Base-by-base conservation (phyloP, 805 yeast species). In the Lachancea fermentati region DNA sequence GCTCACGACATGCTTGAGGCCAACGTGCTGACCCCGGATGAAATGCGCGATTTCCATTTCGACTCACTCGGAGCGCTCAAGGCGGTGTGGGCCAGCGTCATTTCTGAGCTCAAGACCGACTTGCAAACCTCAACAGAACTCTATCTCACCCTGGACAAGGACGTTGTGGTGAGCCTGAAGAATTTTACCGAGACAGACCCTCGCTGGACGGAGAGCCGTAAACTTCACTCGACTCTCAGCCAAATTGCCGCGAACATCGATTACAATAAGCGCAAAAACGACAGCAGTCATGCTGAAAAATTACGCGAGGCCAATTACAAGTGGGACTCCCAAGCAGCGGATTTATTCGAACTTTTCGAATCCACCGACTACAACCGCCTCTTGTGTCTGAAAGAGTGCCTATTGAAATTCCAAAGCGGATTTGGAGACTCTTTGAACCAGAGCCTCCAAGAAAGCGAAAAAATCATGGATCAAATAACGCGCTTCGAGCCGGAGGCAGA, bases 321-420 rank as follows among this genome's bases (percentile, higher is more conserved):
- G 51, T 87, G 96, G 96, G 80, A 79, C 46, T 67, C 75, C 39
- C 79, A 80, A 57, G 91, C 93, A 2, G 91, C 95, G 2, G 77
- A 73, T 41, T 76, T 83, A 32, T 82, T 85, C 55, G 81, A 80
- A 50, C 76, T 77, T 48, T 81, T 87, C 57, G 93, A 86, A 55
- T 71, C 69, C 46, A 78, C 81, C 50, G 95, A 87, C 58, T 71
- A 66, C 53, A 66, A 66, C 60, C 78, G 85, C 64, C 70, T 76
- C 60, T 69, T 63, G 44, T 71, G 78, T 43, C 66, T 86, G 45
- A 81, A 85, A 55, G 79, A 79, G 39, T 72, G 80, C 41, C 69
- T 89, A 41, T 67, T 80, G 36, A 78, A 78, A 54, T 81, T 78
- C 54, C 76, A 79, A 57, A 76, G 86, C 12, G 73, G 78, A 31